phyloP scores from a whole-genome alignment of 106 monocot genomes.

The Platanthera guangdongensis region DNA sequence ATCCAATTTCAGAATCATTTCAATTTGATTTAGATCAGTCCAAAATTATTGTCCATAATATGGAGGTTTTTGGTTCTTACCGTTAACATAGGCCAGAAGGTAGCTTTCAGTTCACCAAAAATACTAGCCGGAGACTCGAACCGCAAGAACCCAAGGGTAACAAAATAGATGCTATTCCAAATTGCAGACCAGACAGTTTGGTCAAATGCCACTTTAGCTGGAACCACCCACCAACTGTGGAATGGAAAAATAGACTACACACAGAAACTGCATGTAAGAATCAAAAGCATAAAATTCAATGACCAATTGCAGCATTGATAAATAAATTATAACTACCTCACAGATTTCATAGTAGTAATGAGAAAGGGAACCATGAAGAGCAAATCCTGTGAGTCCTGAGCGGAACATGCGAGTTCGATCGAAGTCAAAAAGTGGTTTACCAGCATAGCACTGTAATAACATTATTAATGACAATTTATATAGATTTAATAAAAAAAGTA shows the following conservation, averaged over 20 bases:
- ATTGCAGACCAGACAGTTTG: slow-evolving; percentile 87
- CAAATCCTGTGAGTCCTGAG: slow-evolving; percentile 85
- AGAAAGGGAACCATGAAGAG: slow-evolving; percentile 92
- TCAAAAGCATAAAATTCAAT: not conserved
- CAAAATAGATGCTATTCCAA: slow-evolving; percentile 88
- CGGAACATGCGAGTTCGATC: slow-evolving; percentile 83
- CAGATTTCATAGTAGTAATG: slow-evolving; percentile 93
- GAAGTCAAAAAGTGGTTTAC: slow-evolving; percentile 95
- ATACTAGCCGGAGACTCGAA: slow-evolving; percentile 66
- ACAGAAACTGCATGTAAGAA: slow-evolving; percentile 3
- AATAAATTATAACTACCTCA: slow-evolving; percentile 40
- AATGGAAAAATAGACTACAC: slow-evolving; percentile 78
- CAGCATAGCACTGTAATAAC: slow-evolving; percentile 76
- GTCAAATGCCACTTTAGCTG: slow-evolving; percentile 77
- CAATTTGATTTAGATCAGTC: no score
- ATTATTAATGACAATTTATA: not conserved
- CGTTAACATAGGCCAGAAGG: slow-evolving; percentile 89
- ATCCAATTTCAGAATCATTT: no score
- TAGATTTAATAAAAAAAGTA: not conserved
- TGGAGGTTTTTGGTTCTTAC: slow-evolving; percentile 39
- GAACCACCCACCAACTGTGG: slow-evolving; percentile 93
- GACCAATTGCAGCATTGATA: not conserved
- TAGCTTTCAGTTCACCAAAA: slow-evolving; percentile 58
- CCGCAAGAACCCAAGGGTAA: slow-evolving; percentile 71
- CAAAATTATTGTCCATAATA: not conserved